A percentile compares a stretch with the other conserved stretches of the same genome.
Conservation (phyloP, 257 asterid genomes). For the Cordia subcordata region DNA sequence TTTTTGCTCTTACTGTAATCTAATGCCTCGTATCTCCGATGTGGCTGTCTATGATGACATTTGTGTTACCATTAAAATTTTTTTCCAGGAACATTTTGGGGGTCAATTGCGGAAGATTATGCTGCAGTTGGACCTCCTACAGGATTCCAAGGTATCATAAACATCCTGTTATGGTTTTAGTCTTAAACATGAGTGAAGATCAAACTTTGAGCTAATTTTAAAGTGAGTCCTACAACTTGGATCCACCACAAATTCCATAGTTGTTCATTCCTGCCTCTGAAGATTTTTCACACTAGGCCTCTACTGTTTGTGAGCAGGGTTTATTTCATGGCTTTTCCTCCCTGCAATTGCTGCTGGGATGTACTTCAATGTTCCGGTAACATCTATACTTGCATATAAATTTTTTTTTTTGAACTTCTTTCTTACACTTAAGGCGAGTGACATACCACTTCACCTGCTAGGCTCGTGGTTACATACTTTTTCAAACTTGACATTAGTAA, state of each 20-base stretch:
- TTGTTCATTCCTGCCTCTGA: neutral
- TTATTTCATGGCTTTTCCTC: constrained; percentile 79
- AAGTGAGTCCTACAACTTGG: too few species aligned
- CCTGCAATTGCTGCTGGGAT: constrained; percentile 73
- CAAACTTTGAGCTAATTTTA: too few species aligned
- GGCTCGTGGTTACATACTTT: too few species aligned
- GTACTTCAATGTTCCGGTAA: constrained; percentile 69
- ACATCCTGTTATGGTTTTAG: neutral
- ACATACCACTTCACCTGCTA: too few species aligned
- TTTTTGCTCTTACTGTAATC: too few species aligned
- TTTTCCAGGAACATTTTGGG: constrained; percentile 72
- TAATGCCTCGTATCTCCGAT: too few species aligned
- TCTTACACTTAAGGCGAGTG: too few species aligned
- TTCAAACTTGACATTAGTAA: neutral
- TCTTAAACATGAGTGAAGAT: too few species aligned
- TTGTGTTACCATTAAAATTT: neutral
- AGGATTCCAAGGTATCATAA: constrained; percentile 71
- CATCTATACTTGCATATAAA: neutral
- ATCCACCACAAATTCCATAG: neutral
- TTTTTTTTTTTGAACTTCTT: too few species aligned
- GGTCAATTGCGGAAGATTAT: constrained; percentile 63
- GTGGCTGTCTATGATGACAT: neutral
- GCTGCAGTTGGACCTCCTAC: constrained; percentile 75
- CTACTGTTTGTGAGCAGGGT: constrained; percentile 31
- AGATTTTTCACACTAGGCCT: neutral